Conservation (phyloP, 306 rosid genomes). For the Trifolium dubium region DNA sequence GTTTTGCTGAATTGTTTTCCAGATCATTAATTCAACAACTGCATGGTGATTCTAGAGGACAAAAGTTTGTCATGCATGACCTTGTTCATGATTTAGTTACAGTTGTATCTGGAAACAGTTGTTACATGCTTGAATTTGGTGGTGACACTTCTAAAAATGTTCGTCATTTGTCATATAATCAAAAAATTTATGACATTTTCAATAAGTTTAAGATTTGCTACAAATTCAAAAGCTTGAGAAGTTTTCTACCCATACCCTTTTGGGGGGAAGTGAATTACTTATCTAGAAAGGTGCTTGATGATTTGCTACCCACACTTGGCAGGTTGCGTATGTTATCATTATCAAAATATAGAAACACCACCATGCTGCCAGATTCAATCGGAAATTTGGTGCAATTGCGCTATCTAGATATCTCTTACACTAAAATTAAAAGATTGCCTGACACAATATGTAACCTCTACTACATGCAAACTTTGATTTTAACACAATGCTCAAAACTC, state of each 20-base stretch:
- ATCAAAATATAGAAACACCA: background rate
- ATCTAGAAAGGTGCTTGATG: background rate
- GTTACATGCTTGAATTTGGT: background rate
- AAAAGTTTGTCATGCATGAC: background rate
- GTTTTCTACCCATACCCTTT: background rate
- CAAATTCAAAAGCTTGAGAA: background rate
- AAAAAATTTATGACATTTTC: background rate
- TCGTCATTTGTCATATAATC: slow-evolving; percentile 33
- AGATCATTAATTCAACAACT: background rate
- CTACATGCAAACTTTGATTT: background rate
- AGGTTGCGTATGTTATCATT: background rate
- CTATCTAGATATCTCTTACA: background rate
- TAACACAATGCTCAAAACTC: background rate
- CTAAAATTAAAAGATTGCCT: background rate
- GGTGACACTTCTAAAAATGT: background rate
- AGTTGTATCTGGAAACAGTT: background rate
- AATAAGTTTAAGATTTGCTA: background rate
- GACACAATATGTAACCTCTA: background rate
- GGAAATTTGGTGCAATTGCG: background rate
- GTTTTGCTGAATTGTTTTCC: background rate
- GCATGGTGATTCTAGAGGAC: background rate
- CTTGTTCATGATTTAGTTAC: background rate
- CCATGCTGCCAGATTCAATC: background rate
- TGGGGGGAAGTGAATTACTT: accelerated
- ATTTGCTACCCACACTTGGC: background rate